Conservation (phyloP, 2,329 filamentous ascomycete genomes). For the Exophiala bonariae region DNA sequence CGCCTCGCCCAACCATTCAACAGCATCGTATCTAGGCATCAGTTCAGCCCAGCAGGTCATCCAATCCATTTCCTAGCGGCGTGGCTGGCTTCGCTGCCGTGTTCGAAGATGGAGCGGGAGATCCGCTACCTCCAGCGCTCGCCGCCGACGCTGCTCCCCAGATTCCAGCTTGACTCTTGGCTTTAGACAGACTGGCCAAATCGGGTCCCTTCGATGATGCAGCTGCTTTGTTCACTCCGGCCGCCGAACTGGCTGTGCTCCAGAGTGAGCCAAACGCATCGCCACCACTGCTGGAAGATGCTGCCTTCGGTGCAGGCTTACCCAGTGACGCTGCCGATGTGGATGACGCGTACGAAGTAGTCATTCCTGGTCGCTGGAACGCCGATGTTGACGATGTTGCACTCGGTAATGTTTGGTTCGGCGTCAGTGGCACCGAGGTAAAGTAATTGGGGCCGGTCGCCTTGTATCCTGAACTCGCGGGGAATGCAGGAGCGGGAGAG, state of each 20-base stretch:
- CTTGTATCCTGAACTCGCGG: conserved; percentile 63
- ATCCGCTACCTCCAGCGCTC: conserved; percentile 48
- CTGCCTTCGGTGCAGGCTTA: conserved; percentile 51
- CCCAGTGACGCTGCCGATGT: conserved; percentile 39
- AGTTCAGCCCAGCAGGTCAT: conserved; percentile 47
- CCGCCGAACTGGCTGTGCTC: conserved; percentile 66
- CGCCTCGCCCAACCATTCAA: conserved; percentile 4
- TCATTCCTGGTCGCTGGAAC: conserved; percentile 30
- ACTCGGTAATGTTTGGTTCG: conserved; percentile 29
- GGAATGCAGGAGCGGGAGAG: conserved; percentile 44
- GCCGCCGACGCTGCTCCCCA: conserved; percentile 72
- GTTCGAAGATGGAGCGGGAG: conserved; percentile 38
- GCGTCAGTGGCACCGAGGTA: conserved; percentile 63
- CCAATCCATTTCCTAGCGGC: conserved; percentile 37
- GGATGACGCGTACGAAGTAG: conserved; percentile 40
- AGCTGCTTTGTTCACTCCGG: conserved; percentile 69
- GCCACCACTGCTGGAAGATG: conserved; percentile 56
- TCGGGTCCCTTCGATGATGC: conserved; percentile 69
- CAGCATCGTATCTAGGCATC: background rate
- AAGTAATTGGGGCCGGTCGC: conserved; percentile 90
- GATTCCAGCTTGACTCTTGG: conserved; percentile 91
- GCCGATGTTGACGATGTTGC: conserved; percentile 29
- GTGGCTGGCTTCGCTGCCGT: conserved; percentile 35
- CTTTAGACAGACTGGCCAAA: conserved; percentile 93
- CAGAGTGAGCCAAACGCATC: conserved; percentile 92